Percentiles rank a stretch among this genome's conserved stretches.
These are phyloP conservation scores for Xerocomus amazonicus DNA, from an alignment of 1,284 basidiomycete genomes.

Conservation along the genomic window DNA sequence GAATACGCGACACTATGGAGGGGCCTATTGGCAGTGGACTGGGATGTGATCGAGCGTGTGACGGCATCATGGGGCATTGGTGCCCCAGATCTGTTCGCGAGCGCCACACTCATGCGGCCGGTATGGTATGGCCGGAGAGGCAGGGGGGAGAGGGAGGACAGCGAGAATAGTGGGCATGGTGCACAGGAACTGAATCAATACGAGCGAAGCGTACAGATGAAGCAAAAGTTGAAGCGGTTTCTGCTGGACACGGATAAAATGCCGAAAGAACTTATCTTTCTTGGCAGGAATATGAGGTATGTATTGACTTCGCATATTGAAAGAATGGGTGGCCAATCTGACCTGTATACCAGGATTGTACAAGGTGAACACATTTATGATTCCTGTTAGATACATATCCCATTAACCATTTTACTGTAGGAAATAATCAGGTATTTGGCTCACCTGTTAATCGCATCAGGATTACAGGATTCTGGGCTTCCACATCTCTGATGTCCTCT, in stretches of 20 bases:
- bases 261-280: constrained; percentile 78
- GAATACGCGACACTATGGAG: constrained; percentile 82
- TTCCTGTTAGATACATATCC: not conserved
- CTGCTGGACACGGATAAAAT: constrained; percentile 64
- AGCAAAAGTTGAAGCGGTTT: constrained; percentile 58
- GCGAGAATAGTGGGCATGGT: constrained; percentile 4
- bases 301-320: not conserved
- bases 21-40: constrained; percentile 70
- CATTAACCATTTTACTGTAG: constrained; percentile 26
- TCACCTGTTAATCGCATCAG: constrained; percentile 86
- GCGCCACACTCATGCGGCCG: constrained; percentile 65
- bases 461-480: constrained; percentile 74
- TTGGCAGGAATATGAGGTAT: constrained; percentile 74
- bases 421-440: constrained; percentile 75
- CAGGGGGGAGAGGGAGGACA: constrained; percentile 20
- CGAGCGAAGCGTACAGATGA: constrained; percentile 62
- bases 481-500: constrained; percentile 47
- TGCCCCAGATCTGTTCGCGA: constrained; percentile 73
- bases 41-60: constrained; percentile 57
- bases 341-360: constrained; percentile 45
- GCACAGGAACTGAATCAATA: constrained; percentile 48
- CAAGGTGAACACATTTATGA: constrained; percentile 43
- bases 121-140: constrained; percentile 37
- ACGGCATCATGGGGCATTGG: constrained; percentile 78
- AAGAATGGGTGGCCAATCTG: not conserved